These are phyloP conservation scores for Fusarium citri DNA, from an alignment of 2,329 filamentous ascomycete species.

Conservation along the genomic window DNA sequence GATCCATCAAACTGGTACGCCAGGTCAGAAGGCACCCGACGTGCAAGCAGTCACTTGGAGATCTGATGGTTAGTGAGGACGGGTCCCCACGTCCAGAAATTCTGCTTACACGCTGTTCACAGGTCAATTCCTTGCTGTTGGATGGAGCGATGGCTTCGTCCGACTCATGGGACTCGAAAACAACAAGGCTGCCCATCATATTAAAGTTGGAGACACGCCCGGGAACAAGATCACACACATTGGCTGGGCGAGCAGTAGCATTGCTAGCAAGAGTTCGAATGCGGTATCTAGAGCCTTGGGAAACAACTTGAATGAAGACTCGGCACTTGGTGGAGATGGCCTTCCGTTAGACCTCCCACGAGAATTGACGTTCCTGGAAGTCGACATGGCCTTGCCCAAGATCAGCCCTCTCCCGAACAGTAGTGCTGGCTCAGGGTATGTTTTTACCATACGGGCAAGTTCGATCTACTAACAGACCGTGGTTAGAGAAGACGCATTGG, in stretches of 20 bases:
- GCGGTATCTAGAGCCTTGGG: slow-evolving; percentile 21
- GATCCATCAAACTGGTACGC: slow-evolving; percentile 58
- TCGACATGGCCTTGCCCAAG: slow-evolving; percentile 80
- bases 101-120: not conserved
- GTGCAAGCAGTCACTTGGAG: slow-evolving; percentile 72
- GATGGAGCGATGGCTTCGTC: slow-evolving; percentile 83
- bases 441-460: not conserved
- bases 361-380: slow-evolving; percentile 79
- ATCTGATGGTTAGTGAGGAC: slow-evolving; percentile 66
- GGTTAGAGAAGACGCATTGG: slow-evolving; percentile 63
- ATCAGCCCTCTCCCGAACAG: slow-evolving; percentile 74
- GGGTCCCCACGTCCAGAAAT: not conserved
- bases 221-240: slow-evolving; percentile 63
- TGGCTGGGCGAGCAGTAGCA: slow-evolving; percentile 62
- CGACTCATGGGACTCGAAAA: slow-evolving; percentile 83
- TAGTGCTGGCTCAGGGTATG: slow-evolving; percentile 71
- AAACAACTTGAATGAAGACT: slow-evolving; percentile 27
- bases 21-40: slow-evolving; percentile 55
- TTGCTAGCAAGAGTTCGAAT: slow-evolving; percentile 48
- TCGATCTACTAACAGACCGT: slow-evolving; percentile 19
- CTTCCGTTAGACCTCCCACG: slow-evolving; percentile 69
- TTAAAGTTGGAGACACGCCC: slow-evolving; percentile 62
- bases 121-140: slow-evolving; percentile 84
- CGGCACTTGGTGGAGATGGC: slow-evolving; percentile 15
- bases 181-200: slow-evolving; percentile 82